Conservation (phyloP, 2,329 filamentous ascomycete genomes). For the Cercospora janseana region DNA sequence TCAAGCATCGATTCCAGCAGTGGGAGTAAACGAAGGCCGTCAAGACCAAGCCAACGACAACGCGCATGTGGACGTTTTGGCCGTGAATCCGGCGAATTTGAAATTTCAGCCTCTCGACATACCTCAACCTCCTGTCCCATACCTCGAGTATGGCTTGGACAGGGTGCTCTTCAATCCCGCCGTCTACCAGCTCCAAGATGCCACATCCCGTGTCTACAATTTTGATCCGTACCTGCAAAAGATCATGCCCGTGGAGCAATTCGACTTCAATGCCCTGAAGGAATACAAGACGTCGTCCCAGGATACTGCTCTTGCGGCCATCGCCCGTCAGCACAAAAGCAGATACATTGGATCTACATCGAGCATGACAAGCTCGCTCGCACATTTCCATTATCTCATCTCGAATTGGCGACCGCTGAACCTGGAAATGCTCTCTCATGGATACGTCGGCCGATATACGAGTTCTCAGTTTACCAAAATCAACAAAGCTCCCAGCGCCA, state of each 20-base stretch:
- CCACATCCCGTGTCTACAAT: conserved; percentile 83
- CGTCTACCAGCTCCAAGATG: conserved; percentile 87
- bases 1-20: background rate
- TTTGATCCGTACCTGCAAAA: conserved; percentile 91
- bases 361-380: conserved; percentile 84
- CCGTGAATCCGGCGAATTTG: conserved; percentile 29
- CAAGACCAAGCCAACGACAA: background rate
- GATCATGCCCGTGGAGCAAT: conserved; percentile 91
- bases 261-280: conserved; percentile 84
- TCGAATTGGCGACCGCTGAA: conserved; percentile 78
- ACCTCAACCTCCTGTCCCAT: conserved; percentile 57
- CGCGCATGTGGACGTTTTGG: conserved; percentile 15
- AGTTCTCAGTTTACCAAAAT: conserved; percentile 69
- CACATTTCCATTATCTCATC: conserved; percentile 89
- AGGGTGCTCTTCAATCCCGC: conserved; percentile 94
- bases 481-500: conserved; percentile 69
- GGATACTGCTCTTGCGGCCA: conserved; percentile 67
- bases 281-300: conserved; percentile 89
- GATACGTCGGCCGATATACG: conserved; percentile 57
- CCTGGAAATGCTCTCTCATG: conserved; percentile 62
- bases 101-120: conserved; percentile 42
- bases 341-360: conserved; percentile 95
- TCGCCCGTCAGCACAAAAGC: conserved; percentile 65
- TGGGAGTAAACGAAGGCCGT: background rate
- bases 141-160: conserved; percentile 72